Conservation (phyloP, 2,329 filamentous ascomycete species). For the Raffaelea deltoideospora region DNA sequence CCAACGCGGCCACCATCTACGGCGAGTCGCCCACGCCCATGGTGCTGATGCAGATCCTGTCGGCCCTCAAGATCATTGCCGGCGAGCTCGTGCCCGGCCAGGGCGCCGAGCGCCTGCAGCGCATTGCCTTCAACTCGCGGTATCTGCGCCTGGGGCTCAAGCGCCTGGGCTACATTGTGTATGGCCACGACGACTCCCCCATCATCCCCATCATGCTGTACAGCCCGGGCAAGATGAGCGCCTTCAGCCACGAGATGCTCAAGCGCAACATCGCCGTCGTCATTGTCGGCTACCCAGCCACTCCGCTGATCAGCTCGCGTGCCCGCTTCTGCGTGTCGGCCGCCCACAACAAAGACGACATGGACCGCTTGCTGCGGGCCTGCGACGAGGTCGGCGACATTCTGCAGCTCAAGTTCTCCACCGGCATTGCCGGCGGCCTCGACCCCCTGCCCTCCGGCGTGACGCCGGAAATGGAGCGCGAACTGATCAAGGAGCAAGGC, state of each 20-base stretch:
- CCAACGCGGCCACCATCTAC: constrained; percentile 73
- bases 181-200: constrained; percentile 93
- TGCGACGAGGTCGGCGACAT: constrained; percentile 89
- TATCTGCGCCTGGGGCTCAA: constrained; percentile 97
- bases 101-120: constrained; percentile 86
- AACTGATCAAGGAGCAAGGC: constrained; percentile 46
- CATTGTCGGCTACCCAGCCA: constrained; percentile 92
- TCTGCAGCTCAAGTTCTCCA: constrained; percentile 93
- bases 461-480: constrained; percentile 54
- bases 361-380: constrained; percentile 75
- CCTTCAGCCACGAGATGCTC: constrained; percentile 97
- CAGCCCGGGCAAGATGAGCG: constrained; percentile 97
- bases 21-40: constrained; percentile 80
- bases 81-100: constrained; percentile 81
- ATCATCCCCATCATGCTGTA: constrained; percentile 92
- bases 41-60: constrained; percentile 80
- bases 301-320: constrained; percentile 84
- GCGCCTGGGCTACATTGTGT: constrained; percentile 90
- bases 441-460: constrained; percentile 60
- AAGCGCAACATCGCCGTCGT: constrained; percentile 95
- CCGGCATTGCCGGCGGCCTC: constrained; percentile 78
- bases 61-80: constrained; percentile 73
- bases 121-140: constrained; percentile 93
- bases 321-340: constrained; percentile 92
- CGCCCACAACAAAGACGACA: constrained; percentile 95